Evolutionary conservation across 163 green algal species (phyloP), one percentile per base, ranked within the genome.

Genomic region (Scenedesmus sp.): DNA sequence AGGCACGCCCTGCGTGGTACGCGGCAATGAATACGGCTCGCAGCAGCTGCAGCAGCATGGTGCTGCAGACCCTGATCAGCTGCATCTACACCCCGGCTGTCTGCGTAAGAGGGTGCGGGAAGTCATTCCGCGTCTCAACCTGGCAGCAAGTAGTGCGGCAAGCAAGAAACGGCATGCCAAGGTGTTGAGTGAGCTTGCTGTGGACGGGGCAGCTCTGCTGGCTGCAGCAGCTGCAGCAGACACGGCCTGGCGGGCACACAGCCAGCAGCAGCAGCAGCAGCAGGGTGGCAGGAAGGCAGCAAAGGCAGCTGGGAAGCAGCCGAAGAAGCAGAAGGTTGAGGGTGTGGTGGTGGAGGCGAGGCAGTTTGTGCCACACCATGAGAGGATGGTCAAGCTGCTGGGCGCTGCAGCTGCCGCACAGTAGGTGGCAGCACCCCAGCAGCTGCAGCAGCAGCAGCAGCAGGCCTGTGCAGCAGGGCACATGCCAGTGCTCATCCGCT

Each of bases 311-410:
- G 42, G n/a, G 81, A 46, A 86, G 30, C 3, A 40, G 16, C 51
- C 35, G 49, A 86, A 86, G n/a, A 86, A 86, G 81, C 81, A 40
- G n/a, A 86, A 86, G 61, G 81, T 86, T 56, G 51, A 87, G 10
- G 82, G 82, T 37, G 35, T 87, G 5, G 82, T 87, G 15, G 53
- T 87, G 3, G 82, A 87, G 24, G 82, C 51, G 15, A 78, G 53
- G 49, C 51, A 76, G 33, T 87, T 87, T 87, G 53, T 87, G 22
- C 51, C 82, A 33, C 51, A 78, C 42, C 13, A 78, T 53, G 82
- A 53, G 0, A 78, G 82, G 33, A 78, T 87, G n/a, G 53, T 61
- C 16, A 87, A 87, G 51, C 53, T 87, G 53, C 51, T 87, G 5
- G 82, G 82, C 26, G 16, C 49, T 65, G 20, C 40, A 33, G 61